Conservation (phyloP, 1,139 yeast genomes). For the Saccharomycopsis phalli region DNA sequence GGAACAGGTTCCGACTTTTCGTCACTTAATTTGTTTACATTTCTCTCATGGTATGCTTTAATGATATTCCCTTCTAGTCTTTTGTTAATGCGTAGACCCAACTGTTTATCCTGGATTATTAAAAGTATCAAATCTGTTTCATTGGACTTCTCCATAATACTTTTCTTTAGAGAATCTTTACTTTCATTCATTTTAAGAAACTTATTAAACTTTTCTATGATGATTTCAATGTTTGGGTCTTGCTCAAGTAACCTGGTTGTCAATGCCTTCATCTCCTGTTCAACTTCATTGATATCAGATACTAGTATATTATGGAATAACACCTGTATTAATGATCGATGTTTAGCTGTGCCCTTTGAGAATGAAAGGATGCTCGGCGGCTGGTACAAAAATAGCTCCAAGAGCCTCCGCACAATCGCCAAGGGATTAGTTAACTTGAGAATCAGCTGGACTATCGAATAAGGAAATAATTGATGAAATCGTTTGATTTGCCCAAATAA, state of each 20-base stretch:
- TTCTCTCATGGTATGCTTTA: too few relatives aligned
- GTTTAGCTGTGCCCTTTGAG: background rate
- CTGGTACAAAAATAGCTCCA: conserved; percentile 19
- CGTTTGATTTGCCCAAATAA: conserved; percentile 18
- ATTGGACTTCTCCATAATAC: background rate
- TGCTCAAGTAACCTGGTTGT: background rate
- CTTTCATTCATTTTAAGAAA: conserved; percentile 10
- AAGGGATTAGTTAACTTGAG: conserved; percentile 19
- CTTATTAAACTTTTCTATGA: conserved; percentile 6
- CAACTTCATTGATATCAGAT: conserved; percentile 11
- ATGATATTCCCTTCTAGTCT: too few relatives aligned
- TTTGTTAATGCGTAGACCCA: too few relatives aligned
- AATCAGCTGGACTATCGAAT: conserved; percentile 14
- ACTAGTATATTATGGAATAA: conserved; percentile 11
- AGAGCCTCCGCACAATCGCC: conserved; percentile 11
- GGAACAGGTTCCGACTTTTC: background rate
- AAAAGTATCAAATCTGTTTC: conserved; percentile 3
- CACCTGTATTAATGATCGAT: conserved; percentile 17
- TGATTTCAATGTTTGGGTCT: background rate
- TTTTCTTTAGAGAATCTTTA: conserved; percentile 1
- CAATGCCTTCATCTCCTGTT: conserved; percentile 1
- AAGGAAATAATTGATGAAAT: conserved; percentile 18
- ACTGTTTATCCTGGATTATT: background rate
- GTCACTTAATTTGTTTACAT: background rate
- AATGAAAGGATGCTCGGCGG: conserved; percentile 13